Evolutionary conservation across 805 yeast species (phyloP).

Genomic region (Saccharomyces paradoxus): DNA sequence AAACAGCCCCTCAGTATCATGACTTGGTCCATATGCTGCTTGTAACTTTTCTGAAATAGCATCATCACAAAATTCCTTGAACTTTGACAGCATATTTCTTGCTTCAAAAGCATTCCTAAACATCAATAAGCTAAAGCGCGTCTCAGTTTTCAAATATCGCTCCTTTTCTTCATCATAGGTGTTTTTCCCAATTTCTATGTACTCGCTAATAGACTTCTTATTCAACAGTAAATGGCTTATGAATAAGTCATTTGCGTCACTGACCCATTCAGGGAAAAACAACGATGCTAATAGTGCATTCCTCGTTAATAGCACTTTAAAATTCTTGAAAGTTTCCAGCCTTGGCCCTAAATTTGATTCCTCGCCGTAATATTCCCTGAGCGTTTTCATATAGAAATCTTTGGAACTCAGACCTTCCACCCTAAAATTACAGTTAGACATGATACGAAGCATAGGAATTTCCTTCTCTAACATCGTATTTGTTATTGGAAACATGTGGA

Average conservation of each 20-base stretch:
- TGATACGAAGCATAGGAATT: slow-evolving; percentile 4
- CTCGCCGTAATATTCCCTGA: not conserved
- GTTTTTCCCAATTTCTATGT: not conserved
- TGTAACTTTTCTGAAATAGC: not conserved
- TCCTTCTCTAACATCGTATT: not conserved
- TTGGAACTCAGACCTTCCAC: not conserved
- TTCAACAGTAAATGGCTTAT: not conserved
- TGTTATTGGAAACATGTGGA: not conserved
- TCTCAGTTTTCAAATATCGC: not conserved
- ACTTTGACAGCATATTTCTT: not conserved
- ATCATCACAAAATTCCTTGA: not conserved
- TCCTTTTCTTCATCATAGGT: not conserved
- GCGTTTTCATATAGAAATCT: not conserved
- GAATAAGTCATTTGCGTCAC: not conserved
- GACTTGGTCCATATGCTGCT: not conserved
- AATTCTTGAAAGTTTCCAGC: not conserved
- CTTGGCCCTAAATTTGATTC: not conserved
- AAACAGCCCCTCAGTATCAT: not conserved
- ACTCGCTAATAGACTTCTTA: not conserved
- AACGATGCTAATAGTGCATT: not conserved
- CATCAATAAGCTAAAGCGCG: not conserved
- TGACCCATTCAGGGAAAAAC: not conserved
- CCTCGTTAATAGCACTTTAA: not conserved
- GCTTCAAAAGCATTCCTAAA: not conserved
- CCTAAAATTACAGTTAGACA: not conserved